Conservation (phyloP, 768 basidiomycete genomes). For the Favolaschia claudopus region DNA sequence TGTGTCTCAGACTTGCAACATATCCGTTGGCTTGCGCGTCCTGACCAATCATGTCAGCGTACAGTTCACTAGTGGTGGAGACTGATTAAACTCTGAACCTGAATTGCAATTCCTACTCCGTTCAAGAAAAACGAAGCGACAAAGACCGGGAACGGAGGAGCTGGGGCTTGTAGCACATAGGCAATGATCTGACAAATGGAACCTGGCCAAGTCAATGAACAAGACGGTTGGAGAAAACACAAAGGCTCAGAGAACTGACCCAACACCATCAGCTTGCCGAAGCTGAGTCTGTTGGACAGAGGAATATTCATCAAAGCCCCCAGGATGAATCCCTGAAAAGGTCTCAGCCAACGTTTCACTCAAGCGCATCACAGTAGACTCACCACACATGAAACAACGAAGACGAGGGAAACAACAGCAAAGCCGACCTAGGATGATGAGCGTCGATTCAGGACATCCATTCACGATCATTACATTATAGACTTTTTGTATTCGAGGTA, state of each 20-base stretch:
- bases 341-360: constrained; percentile 4
- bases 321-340: constrained; percentile 51
- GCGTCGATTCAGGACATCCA: background rate
- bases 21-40: constrained; percentile 77
- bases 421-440: no score
- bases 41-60: no score
- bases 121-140: constrained; percentile 52
- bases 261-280: no score
- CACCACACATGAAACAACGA: constrained; percentile 50
- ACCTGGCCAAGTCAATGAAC: constrained; percentile 39
- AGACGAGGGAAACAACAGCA: constrained; percentile 66
- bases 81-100: no score
- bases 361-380: constrained; percentile 27
- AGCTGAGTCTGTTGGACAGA: constrained; percentile 48
- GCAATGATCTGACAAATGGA: constrained; percentile 59
- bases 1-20: constrained; percentile 63
- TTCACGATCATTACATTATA: background rate
- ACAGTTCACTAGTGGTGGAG: no score
- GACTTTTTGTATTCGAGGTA: background rate
- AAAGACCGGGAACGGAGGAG: constrained; percentile 69
- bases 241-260: constrained; percentile 30
- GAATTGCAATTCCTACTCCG: constrained; percentile 48
- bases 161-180: constrained; percentile 59
- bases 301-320: constrained; percentile 54
- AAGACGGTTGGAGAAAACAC: background rate